Base-by-base conservation (phyloP, 176 grass and related monocot species). In the Calamus simplicifolius region DNA sequence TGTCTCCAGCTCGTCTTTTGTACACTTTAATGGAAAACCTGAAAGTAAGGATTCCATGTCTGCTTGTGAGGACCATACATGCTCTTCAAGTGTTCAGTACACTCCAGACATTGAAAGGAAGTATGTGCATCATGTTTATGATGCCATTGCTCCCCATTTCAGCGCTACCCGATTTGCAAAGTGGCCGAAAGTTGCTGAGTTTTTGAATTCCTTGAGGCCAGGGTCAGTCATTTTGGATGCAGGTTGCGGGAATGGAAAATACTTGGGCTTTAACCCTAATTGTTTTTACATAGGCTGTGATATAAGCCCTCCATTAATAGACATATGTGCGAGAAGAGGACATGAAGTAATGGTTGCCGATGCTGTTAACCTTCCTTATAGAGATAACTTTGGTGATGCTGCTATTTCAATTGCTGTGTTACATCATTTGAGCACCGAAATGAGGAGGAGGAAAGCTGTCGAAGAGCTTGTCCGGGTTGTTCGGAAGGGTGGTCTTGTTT, bases 61-160 rank as follows among this genome's bases (percentile, higher is more conserved):
- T 48, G 6, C 58, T 21, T 48, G 63, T 52, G 79, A 56, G n/a
- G 61, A 56, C 49, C 28, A 1, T 58, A 50, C 7, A 6, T 79
- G 75, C 69, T 63, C 72, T 13, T 48, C 61, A 19, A 82, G 56
- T n/a, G 75, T 88, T 30, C 72, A 85, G 67, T 75, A 69, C 54
- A 97, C 87, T 4, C 87, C 92, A 10, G 81, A 91, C 66, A 97
- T 97, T 52, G 92, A 91, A 74, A 97, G 85, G 67, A 88, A 78
- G 56, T 91, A 91, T 48, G 84, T 97, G 61, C 87, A 91, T 58
- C 62, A 67, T 2, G 84, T 97, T 63, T 97, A 97, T 19, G 93
- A 91, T 61, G 83, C 87, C 27, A 97, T 97, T 31, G 93, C 93
- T n/a, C 93, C 93, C 1, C 93, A 97, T 67, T 97, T 97, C 69